Conservation (phyloP, 768 basidiomycete species). For the Lyophyllum atratum region DNA sequence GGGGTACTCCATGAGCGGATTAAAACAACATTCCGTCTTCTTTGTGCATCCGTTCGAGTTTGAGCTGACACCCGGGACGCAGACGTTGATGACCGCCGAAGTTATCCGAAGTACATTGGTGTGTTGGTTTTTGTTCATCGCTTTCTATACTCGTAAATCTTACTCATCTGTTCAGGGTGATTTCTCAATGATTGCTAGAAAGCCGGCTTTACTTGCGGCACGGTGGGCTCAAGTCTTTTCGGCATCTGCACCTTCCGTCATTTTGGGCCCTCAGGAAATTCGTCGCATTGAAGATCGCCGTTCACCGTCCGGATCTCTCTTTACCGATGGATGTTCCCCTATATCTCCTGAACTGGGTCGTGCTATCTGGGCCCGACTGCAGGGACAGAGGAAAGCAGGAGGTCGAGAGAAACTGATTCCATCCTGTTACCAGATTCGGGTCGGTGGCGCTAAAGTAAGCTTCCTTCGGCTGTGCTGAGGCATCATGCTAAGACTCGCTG, state of each 20-base stretch:
- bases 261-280: slow-evolving; percentile 37
- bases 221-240: slow-evolving; percentile 58
- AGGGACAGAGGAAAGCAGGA: slow-evolving; percentile 23
- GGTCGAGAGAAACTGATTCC: slow-evolving; percentile 24
- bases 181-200: slow-evolving; percentile 34
- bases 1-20: slow-evolving; percentile 55
- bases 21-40: slow-evolving; percentile 49
- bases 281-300: slow-evolving; percentile 26
- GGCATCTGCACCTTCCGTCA: slow-evolving; percentile 47
- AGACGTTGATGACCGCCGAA: slow-evolving; percentile 5
- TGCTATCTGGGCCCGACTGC: slow-evolving; percentile 37
- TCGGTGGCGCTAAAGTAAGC: slow-evolving; percentile 38
- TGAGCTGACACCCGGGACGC: not conserved
- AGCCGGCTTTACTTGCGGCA: slow-evolving; percentile 53
- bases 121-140: not conserved
- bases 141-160: not conserved
- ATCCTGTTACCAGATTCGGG: slow-evolving; percentile 45
- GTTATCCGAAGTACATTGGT: slow-evolving; percentile 5
- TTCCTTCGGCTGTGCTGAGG: not conserved
- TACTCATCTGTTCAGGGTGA: slow-evolving; percentile 32
- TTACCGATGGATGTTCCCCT: slow-evolving; percentile 56
- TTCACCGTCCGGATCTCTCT: slow-evolving; percentile 29
- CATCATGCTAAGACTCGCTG: too few relatives aligned
- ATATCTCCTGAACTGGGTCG: slow-evolving; percentile 39
- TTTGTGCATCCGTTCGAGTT: slow-evolving; percentile 45